These are phyloP conservation scores for Paulownia fortunei DNA, from an alignment of 257 asterid genomes.

Conservation along the genomic window DNA sequence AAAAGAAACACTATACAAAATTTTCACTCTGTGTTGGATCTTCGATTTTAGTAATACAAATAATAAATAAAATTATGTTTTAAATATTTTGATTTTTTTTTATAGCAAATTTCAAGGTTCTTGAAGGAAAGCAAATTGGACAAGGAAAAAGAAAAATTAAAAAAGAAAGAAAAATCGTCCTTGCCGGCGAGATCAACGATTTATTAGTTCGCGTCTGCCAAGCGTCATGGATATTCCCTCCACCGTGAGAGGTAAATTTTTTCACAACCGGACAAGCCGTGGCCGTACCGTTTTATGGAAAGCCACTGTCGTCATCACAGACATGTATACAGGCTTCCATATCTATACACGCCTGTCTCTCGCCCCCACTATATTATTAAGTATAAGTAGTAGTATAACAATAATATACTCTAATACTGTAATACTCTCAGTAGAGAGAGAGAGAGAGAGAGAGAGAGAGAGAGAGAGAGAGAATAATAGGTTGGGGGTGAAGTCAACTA, in stretches of 20 bases:
- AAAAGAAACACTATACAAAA: too few relatives aligned
- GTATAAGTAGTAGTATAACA: neutral
- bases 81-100: too few relatives aligned
- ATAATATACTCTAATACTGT: too few relatives aligned
- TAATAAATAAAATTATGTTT: too few relatives aligned
- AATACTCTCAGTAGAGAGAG: neutral
- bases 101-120: too few relatives aligned
- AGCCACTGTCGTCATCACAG: conserved; percentile 1
- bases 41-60: too few relatives aligned
- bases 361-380: neutral
- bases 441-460: neutral
- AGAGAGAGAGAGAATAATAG: neutral
- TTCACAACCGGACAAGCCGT: conserved; percentile 8
- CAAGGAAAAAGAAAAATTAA: too few relatives aligned
- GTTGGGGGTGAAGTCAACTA: conserved; percentile 27
- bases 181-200: neutral
- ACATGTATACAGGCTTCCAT: neutral
- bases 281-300: conserved; percentile 32
- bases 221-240: neutral
- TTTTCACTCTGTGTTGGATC: too few relatives aligned
- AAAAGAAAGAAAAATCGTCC: neutral
- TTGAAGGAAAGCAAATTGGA: too few relatives aligned
- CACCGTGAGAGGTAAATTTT: neutral
- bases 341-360: neutral
- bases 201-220: neutral